Evolutionary conservation across 2,329 filamentous ascomycete genomes (phyloP).

Genomic region (Emydomyces testavorans): DNA sequence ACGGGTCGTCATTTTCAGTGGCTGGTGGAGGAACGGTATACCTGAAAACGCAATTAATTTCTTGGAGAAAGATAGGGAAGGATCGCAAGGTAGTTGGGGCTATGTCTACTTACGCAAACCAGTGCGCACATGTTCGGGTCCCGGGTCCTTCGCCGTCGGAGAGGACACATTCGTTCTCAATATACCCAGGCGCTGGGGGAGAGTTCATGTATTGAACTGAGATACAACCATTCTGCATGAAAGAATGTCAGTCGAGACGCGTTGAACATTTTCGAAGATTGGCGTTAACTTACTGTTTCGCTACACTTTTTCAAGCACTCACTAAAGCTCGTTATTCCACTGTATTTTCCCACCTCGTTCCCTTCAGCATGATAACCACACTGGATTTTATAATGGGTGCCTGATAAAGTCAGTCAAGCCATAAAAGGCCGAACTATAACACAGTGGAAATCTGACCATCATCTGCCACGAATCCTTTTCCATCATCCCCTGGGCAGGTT

Average conservation of each 20-base stretch:
- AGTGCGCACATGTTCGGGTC: not conserved
- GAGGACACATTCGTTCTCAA: not conserved
- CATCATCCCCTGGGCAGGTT: not conserved
- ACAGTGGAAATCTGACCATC: not conserved
- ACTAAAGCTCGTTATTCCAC: not conserved
- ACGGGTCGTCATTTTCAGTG: not conserved
- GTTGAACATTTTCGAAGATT: not conserved
- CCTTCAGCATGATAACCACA: not conserved
- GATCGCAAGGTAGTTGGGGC: not conserved
- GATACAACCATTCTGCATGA: not conserved
- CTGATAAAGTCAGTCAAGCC: not conserved
- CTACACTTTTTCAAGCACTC: slow-evolving; percentile 6
- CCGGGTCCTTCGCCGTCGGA: slow-evolving; percentile 2
- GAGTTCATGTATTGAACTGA: slow-evolving; percentile 1
- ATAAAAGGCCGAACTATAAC: not conserved
- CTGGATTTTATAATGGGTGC: slow-evolving; percentile 2
- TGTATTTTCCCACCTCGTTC: not conserved
- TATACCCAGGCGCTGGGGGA: not conserved
- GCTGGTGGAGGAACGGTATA: not conserved
- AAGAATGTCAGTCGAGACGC: not conserved
- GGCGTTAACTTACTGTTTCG: not conserved
- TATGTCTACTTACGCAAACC: slow-evolving; percentile 1
- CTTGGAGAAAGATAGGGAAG: not conserved
- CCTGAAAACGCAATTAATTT: not conserved
- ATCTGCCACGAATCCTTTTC: not conserved